A percentile compares a stretch with the other conserved stretches of the same genome.
Conservation (phyloP, 2,329 filamentous ascomycete species). For the Alternaria brassicae region DNA sequence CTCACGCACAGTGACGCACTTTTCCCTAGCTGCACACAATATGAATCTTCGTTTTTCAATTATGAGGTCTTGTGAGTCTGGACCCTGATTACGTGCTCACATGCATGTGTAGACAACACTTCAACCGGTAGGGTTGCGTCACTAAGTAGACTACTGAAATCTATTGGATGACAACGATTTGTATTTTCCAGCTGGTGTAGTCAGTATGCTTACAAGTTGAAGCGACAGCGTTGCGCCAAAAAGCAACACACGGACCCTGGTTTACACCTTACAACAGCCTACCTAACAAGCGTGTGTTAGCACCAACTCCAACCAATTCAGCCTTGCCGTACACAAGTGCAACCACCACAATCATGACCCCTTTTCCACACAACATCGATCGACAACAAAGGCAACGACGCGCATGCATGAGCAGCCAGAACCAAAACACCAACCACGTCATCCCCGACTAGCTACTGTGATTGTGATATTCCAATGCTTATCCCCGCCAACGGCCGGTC, state of each 20-base stretch:
- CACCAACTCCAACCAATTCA: background rate
- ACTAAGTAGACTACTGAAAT: background rate
- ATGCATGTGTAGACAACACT: background rate
- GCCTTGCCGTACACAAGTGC: background rate
- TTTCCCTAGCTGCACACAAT: background rate
- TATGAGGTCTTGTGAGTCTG: background rate
- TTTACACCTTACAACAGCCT: background rate
- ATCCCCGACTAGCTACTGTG: background rate
- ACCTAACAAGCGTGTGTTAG: background rate
- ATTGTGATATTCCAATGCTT: background rate
- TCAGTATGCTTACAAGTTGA: background rate
- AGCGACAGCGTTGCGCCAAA: background rate
- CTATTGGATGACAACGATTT: background rate
- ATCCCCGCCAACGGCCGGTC: too few relatives aligned
- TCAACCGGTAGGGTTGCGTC: background rate
- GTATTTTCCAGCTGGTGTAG: background rate
- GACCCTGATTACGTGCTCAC: background rate
- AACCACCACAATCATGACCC: background rate
- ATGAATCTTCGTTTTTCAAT: background rate
- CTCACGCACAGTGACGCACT: conserved; percentile 6
- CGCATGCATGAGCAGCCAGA: background rate
- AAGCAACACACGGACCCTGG: background rate
- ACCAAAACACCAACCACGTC: background rate
- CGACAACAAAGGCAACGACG: background rate
- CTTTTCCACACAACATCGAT: background rate